Percentiles rank a stretch among this genome's conserved stretches.
Conservation (phyloP, 2,329 filamentous ascomycete genomes). For the Thelonectria olida region DNA sequence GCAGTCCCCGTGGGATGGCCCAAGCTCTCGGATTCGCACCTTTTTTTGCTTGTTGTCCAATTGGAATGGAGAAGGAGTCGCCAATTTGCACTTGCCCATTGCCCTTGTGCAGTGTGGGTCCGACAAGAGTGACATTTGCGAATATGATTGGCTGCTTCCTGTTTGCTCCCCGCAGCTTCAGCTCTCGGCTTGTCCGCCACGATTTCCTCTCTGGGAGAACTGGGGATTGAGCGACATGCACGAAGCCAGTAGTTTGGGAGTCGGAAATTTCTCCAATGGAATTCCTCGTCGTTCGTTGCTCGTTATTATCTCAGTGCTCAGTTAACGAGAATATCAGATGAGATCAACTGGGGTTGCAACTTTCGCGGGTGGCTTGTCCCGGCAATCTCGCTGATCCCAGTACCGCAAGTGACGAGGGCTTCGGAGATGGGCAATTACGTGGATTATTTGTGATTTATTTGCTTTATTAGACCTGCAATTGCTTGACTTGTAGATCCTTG, state of each 20-base stretch:
- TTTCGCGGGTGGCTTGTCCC: background rate
- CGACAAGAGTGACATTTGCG: conserved; percentile 3
- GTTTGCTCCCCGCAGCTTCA: conserved; percentile 25
- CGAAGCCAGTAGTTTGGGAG: conserved; percentile 23
- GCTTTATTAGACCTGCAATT: background rate
- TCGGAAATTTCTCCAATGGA: conserved; percentile 28
- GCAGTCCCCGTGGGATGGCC: conserved; percentile 11
- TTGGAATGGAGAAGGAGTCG: background rate
- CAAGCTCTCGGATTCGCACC: conserved; percentile 27
- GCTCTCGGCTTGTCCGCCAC: conserved; percentile 41
- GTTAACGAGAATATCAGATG: too few relatives aligned
- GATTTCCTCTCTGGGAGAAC: conserved; percentile 36
- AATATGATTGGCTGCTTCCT: conserved; percentile 26
- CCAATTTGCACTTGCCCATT: conserved; percentile 3
- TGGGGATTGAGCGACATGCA: conserved; percentile 33
- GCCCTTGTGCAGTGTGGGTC: conserved; percentile 5
- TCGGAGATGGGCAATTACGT: conserved; percentile 25
- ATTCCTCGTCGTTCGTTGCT: too few relatives aligned
- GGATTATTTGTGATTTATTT: background rate
- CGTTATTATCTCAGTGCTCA: too few relatives aligned
- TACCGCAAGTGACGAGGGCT: conserved; percentile 25
- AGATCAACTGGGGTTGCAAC: background rate
- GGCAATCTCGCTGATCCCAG: background rate
- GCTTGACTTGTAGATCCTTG: too few relatives aligned
- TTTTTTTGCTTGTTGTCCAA: background rate